A percentile compares a stretch with the other conserved stretches of the same genome.
These are phyloP conservation scores for Fistulifera pelliculosa DNA, from an alignment of 108 stramenopile genomes.

Conservation along the genomic window DNA sequence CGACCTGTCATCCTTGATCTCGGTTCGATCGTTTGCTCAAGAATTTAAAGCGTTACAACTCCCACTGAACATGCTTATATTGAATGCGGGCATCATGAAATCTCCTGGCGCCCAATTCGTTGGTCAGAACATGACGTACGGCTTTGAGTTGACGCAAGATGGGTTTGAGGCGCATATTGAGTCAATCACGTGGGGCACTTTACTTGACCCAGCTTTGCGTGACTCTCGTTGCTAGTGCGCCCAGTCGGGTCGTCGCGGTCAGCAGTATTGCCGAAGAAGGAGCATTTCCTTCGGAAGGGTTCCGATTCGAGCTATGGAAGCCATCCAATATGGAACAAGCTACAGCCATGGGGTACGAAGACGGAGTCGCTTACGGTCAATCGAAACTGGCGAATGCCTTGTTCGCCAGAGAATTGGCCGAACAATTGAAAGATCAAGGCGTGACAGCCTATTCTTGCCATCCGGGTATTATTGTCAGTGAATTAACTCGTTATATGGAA, in stretches of 20 bases:
- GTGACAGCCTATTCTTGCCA: no score
- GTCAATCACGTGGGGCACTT: conserved; percentile 28
- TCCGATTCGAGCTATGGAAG: no score
- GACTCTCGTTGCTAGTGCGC: neutral
- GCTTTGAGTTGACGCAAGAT: conserved; percentile 18
- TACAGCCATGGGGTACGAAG: no score
- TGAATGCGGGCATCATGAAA: conserved; percentile 23
- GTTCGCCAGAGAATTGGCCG: no score
- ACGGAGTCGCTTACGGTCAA: no score
- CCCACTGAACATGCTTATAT: conserved; percentile 6
- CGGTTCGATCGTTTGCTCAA: conserved; percentile 11
- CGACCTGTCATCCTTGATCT: conserved; percentile 28
- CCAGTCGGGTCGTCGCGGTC: conserved; percentile 13
- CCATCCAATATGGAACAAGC: no score
- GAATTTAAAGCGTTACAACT: conserved; percentile 7
- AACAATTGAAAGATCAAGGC: no score
- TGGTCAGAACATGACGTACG: conserved; percentile 15
- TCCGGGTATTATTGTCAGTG: no score
- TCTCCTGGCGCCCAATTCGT: conserved; percentile 11
- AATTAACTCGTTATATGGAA: no score
- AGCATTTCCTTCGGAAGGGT: neutral
- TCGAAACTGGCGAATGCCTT: no score
- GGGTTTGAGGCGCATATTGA: conserved; percentile 36
- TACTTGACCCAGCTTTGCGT: conserved; percentile 9
- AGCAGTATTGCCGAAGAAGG: conserved; percentile 4